Percentiles rank a stretch among this genome's conserved stretches.
phyloP scores from a whole-genome alignment of 192 early-diverging fungal species.

The Backusella australiensis region DNA sequence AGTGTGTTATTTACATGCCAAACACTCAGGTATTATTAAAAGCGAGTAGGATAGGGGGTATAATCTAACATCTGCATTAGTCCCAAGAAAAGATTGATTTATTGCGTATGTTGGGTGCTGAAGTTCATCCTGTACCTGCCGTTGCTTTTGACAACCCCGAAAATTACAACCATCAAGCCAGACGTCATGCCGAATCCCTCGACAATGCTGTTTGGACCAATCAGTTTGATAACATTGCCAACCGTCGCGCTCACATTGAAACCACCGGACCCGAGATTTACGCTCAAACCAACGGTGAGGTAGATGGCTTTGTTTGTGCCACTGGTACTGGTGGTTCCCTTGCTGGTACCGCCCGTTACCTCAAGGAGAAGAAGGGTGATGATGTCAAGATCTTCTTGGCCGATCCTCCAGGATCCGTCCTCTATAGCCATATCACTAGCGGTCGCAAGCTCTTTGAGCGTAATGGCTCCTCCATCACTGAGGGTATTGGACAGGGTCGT shows the following conservation, averaged over 20 bases:
- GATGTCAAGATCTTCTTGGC: slow-evolving; percentile 81
- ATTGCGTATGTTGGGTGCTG: slow-evolving; percentile 89
- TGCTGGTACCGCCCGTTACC: slow-evolving; percentile 77
- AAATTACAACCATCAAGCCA: slow-evolving; percentile 95
- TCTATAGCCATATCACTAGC: slow-evolving; percentile 79
- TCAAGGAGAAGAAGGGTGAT: slow-evolving; percentile 72
- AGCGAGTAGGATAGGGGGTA: background rate
- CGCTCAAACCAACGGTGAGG: slow-evolving; percentile 73
- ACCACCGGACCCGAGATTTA: slow-evolving; percentile 97
- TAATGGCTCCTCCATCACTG: slow-evolving; percentile 84
- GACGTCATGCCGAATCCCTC: slow-evolving; percentile 71
- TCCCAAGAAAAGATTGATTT: slow-evolving; percentile 95
- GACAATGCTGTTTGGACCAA: slow-evolving; percentile 94
- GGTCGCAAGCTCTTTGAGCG: slow-evolving; percentile 66
- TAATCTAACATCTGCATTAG: slow-evolving; percentile 28
- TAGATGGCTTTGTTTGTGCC: slow-evolving; percentile 90
- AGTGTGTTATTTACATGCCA: slow-evolving; percentile 97
- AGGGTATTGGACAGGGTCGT: slow-evolving; percentile 93
- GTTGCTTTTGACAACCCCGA: slow-evolving; percentile 88
- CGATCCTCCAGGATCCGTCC: slow-evolving; percentile 93
- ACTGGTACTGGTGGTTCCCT: slow-evolving; percentile 94
- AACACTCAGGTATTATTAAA: slow-evolving; percentile 66
- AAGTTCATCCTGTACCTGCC: slow-evolving; percentile 91
- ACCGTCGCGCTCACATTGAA: slow-evolving; percentile 89
- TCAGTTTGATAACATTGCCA: slow-evolving; percentile 94